Percentiles rank a stretch among this genome's conserved stretches.
Evolutionary conservation across 1,139 yeast genomes (phyloP).

Genomic region (Kurtzmaniella quercitrusa): DNA sequence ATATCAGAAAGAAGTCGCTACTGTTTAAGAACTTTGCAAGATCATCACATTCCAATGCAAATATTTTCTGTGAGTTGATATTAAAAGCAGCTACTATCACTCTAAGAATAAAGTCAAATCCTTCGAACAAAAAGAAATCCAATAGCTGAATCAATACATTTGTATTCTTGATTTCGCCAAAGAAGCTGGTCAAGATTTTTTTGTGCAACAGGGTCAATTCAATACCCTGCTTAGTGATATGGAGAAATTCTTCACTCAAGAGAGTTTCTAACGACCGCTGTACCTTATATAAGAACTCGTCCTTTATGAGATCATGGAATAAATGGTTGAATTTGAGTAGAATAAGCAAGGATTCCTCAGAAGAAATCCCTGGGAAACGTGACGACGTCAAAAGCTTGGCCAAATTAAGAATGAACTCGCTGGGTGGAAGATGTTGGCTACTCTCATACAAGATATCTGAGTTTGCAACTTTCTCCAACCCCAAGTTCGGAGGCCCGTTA

Average conservation of each 20-base stretch:
- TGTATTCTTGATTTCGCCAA: conserved; percentile 13
- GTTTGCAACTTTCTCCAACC: conserved; percentile 11
- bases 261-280: conserved; percentile 35
- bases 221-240: conserved; percentile 37
- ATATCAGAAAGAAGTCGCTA: conserved; percentile 16
- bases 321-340: conserved; percentile 33
- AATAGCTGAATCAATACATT: conserved; percentile 17
- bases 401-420: conserved; percentile 21
- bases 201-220: conserved; percentile 23
- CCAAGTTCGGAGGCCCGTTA: conserved; percentile 10
- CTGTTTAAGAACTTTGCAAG: conserved; percentile 23
- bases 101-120: conserved; percentile 33
- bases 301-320: conserved; percentile 23
- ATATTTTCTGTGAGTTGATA: conserved; percentile 16
- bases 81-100: conserved; percentile 23
- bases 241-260: conserved; percentile 23
- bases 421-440: conserved; percentile 17
- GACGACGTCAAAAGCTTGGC: conserved; percentile 15
- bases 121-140: conserved; percentile 40
- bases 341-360: conserved; percentile 29
- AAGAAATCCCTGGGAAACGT: conserved; percentile 4
- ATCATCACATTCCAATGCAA: conserved; percentile 25
- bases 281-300: conserved; percentile 37
- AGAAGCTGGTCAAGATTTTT: conserved; percentile 20
- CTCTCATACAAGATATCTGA: conserved; percentile 10